Evolutionary conservation across 73 alveolate genomes (phyloP).

Genomic region (Paramecium tetraurelia): DNA sequence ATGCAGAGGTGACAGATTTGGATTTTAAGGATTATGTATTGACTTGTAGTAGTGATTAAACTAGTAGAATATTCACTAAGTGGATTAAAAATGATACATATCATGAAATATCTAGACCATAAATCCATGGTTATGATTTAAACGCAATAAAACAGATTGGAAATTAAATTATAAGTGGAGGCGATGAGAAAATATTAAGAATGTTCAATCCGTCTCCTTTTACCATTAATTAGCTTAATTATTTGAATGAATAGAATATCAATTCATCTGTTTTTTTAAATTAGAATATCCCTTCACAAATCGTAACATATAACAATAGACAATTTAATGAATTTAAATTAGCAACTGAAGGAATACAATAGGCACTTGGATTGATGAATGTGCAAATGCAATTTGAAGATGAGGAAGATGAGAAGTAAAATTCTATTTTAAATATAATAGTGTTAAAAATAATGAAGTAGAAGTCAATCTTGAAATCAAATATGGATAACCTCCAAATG

Average conservation of each 20-base stretch:
- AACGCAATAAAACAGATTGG: conserved; percentile 71
- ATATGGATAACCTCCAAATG: conserved; percentile 87
- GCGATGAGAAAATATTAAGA: conserved; percentile 95
- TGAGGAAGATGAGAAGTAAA: conserved; percentile 53
- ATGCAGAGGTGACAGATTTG: conserved; percentile 92
- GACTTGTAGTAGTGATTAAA: conserved; percentile 90
- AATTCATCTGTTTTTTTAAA: conserved; percentile 61
- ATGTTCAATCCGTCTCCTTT: conserved; percentile 87
- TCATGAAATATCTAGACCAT: conserved; percentile 93
- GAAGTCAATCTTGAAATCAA: conserved; percentile 66
- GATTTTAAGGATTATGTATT: conserved; percentile 75
- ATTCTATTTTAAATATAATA: conserved; percentile 73
- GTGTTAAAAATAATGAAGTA: conserved; percentile 74
- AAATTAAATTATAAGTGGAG: conserved; percentile 84
- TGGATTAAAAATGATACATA: conserved; percentile 76
- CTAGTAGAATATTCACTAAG: conserved; percentile 80
- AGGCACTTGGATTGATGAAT: conserved; percentile 92
- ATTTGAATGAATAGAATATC: conserved; percentile 64
- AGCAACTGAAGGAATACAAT: conserved; percentile 75
- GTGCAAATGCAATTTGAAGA: conserved; percentile 68
- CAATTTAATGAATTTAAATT: conserved; percentile 81
- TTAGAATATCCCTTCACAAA: conserved; percentile 48
- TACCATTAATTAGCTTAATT: conserved; percentile 68
- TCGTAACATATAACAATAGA: conserved; percentile 69
- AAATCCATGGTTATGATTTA: conserved; percentile 96